A percentile compares a stretch with the other conserved stretches of the same genome.
These are phyloP conservation scores for Chytriomyces sp. DNA, from an alignment of 192 early-diverging fungal species.

Conservation along the genomic window DNA sequence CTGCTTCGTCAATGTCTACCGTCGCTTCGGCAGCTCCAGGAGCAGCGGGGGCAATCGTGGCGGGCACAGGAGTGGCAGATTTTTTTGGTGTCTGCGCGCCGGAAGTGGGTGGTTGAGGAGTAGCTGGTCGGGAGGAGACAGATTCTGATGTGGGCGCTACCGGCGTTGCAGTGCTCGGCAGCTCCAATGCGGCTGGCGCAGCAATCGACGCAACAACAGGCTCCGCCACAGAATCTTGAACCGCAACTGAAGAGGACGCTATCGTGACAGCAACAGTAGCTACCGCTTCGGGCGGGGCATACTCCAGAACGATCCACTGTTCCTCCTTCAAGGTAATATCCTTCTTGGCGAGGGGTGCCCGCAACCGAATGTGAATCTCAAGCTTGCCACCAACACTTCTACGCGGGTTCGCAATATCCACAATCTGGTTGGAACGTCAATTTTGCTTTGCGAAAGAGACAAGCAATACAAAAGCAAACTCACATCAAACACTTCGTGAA, in stretches of 20 bases:
- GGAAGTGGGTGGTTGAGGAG: background rate
- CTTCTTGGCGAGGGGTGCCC: slow-evolving; percentile 57
- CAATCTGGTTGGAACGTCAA: too few species aligned
- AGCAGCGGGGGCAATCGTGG: slow-evolving; percentile 9
- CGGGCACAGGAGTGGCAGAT: background rate
- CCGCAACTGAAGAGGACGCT: background rate
- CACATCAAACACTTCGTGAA: slow-evolving; percentile 69
- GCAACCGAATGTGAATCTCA: slow-evolving; percentile 64
- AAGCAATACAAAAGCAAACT: background rate
- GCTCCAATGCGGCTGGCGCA: slow-evolving; percentile 5
- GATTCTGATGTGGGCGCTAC: background rate
- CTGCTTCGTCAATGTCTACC: slow-evolving; percentile 27
- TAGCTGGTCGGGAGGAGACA: background rate
- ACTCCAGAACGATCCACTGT: slow-evolving; percentile 67
- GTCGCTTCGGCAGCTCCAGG: background rate
- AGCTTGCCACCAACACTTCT: slow-evolving; percentile 68
- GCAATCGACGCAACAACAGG: background rate
- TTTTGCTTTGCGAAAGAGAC: slow-evolving; percentile 1
- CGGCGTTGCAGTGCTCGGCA: background rate
- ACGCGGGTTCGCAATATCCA: slow-evolving; percentile 60
- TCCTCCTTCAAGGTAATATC: slow-evolving; percentile 65
- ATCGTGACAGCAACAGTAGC: background rate
- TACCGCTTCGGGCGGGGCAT: slow-evolving; percentile 26
- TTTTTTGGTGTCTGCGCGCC: background rate
- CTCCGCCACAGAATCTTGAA: background rate